Base-by-base conservation (phyloP, 306 rosid species). In the Albizia julibrissin region DNA sequence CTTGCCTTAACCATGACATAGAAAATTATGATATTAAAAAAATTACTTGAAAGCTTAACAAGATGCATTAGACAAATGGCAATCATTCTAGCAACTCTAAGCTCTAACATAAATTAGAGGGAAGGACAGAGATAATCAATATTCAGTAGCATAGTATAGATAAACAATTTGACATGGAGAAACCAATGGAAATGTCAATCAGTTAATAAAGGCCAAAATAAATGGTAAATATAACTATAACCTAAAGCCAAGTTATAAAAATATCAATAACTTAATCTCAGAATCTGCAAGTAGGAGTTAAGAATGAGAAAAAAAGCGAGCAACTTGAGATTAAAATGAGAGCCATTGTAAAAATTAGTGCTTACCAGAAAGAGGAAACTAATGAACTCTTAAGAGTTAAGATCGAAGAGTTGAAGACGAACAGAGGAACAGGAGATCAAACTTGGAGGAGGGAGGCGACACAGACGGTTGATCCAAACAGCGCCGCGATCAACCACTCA, bases 251-350 rank as follows among this genome's bases (percentile, higher is more conserved):
- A 68, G 75, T 10, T 19, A 37, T 37, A 2, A 44, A 44, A 75
- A 37, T 54, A 10, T 75, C 42, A 68, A 34, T 49, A 44, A 77
- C 27, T 50, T 21, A 3, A 26, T 37, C 77, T 15, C 75, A 72
- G 72, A 80, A 85, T 74, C 13, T 9, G 42, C 76, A 69, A 26
- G 62, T 43, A n/a, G n/a, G n/a, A n/a, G n/a, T n/a, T n/a, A n/a
- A n/a, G n/a, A n/a, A n/a, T n/a, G n/a, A n/a, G n/a, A n/a, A n/a
- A n/a, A n/a, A n/a, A n/a, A n/a, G n/a, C n/a, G n/a, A n/a, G n/a
- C n/a, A n/a, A n/a, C n/a, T n/a, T n/a, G n/a, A n/a, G n/a, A n/a
- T n/a, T n/a, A n/a, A n/a, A n/a, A n/a, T n/a, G n/a, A n/a, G n/a
- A n/a, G n/a, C n/a, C n/a, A n/a, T n/a, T n/a, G n/a, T n/a, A n/a